These are phyloP conservation scores for Phlebiopsis flavidoalba DNA, from an alignment of 768 basidiomycete species.

Conservation along the genomic window DNA sequence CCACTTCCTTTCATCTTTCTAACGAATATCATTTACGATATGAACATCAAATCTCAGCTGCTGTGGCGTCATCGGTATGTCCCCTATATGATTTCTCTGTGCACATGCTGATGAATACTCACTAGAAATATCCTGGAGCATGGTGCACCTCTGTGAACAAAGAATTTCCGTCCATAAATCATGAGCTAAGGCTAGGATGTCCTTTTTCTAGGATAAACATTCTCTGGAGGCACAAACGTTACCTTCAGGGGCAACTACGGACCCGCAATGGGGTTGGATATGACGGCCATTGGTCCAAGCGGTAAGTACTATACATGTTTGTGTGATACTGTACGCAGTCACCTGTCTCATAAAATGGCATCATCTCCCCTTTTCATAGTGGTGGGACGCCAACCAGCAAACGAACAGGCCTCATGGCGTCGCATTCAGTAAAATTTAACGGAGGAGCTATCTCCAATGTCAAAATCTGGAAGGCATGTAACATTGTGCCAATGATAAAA, in stretches of 20 bases:
- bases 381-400: slow-evolving; percentile 53
- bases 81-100: background rate
- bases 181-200: background rate
- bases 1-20: background rate
- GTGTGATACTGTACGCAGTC: background rate
- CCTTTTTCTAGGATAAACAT: slow-evolving; percentile 41
- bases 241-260: slow-evolving; percentile 49
- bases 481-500: background rate
- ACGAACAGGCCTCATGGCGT: slow-evolving; percentile 52
- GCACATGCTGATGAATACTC: background rate
- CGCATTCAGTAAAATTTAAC: slow-evolving; percentile 46
- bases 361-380: slow-evolving; percentile 30
- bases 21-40: background rate
- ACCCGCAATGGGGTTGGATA: slow-evolving; percentile 65
- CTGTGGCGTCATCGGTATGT: slow-evolving; percentile 40
- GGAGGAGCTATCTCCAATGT: slow-evolving; percentile 52
- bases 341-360: background rate
- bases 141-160: slow-evolving; percentile 34
- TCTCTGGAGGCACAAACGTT: slow-evolving; percentile 51
- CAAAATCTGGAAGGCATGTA: slow-evolving; percentile 31
- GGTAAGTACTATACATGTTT: slow-evolving; percentile 10
- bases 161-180: background rate
- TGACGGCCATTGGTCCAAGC: slow-evolving; percentile 51
- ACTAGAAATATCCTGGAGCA: slow-evolving; percentile 36
- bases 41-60: background rate